Base-by-base conservation (phyloP, 2,329 filamentous ascomycete genomes). In the Clonostachys chloroleuca region DNA sequence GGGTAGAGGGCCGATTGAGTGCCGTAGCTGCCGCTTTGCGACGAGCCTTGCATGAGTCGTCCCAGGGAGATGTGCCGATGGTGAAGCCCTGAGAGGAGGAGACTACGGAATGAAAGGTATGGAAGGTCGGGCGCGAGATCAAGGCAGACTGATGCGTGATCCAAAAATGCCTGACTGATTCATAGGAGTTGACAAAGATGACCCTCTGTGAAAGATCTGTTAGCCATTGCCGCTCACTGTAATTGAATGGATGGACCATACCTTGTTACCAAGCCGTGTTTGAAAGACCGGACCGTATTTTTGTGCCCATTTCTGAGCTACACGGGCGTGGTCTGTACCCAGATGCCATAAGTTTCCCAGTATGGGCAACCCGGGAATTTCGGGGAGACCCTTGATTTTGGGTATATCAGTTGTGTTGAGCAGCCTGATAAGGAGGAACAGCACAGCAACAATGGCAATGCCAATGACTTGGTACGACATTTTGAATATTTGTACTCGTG, bases 61-160 rank as follows among this genome's bases (percentile, higher is more conserved):
- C 87, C 85, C 88, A 94, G 0, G 89, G 88, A 0, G 87, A 91
- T 0, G 88, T 90, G 2, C 89, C 89, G 51, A 94, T 90, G 0
- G 88, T 92, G 64, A 90, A 87, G 6, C 87, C 87, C 55, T 90
- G 85, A 0, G 85, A 88, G 34, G 76, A 81, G 2, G 87, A 90
- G 4, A 91, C 84, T 5, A 92, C 84, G 6, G 78, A 87, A 65
- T 92, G 88, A 64, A 92, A 92, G 1, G 88, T 92, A 64, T 92
- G 87, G 43, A 91, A 80, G 20, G 76, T 89, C 0, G 89, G 89
- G 3, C 89, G 80, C 1, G 86, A 91, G 56, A 91, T 89, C 49
- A 92, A 69, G 1, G 87, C 77, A 0, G 87, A 88, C 57, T 91
- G 87, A 56, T 92, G 84, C 10, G 82, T 86, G 61, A 91, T 86